Base-by-base conservation (phyloP, 352 stramenopile genomes). In the Phytopythium cucurbitacearum region DNA sequence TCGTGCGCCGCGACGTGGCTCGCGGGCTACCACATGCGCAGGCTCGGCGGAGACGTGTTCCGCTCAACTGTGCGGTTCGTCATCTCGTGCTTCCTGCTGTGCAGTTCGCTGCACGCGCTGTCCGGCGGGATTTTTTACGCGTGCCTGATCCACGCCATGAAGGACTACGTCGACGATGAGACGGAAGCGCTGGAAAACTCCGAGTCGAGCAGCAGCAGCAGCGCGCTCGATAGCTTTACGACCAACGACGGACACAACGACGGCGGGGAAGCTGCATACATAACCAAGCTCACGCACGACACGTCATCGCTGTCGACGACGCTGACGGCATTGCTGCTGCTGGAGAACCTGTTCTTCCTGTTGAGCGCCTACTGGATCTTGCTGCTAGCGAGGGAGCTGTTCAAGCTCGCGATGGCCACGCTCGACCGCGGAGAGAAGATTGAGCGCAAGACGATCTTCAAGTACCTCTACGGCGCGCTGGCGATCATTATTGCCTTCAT, bases 21-120 rank as follows among this genome's bases (percentile, higher is more conserved):
- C 39, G 76, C 76, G 7, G 71, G 56, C 41, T 83, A 82, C 61
- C 72, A 86, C 61, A 81, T 88, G 66, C 77, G 74, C 53, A 67
- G 73, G 48, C 60, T 88, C 40, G 71, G 73, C 56, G 77, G 77
- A 15, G 77, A 88, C 69, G 56, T 86, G 21, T 67, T 86, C 15
- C 77, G 77, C 47, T 88, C 77, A n/a, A 84, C 75, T 21, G 77
- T 88, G 50, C 77, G 77, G 49, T 88, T 88, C 55, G 77, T 88
- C 39, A 85, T 84, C 46, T 67, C 61, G 41, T 76, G 69, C 50
- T 86, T 88, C 52, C 58, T 88, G 10, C 40, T 83, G n/a, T 81
- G 65, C 48, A 83, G 61, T 32, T 70, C 69, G 16, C 36, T 86
- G 37, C 71, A 85, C 51, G 70, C 77, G 16, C 48, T 88, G 4